These are phyloP conservation scores for Colletotrichum liaoningense DNA, from an alignment of 2,329 filamentous ascomycete species.

Conservation along the genomic window DNA sequence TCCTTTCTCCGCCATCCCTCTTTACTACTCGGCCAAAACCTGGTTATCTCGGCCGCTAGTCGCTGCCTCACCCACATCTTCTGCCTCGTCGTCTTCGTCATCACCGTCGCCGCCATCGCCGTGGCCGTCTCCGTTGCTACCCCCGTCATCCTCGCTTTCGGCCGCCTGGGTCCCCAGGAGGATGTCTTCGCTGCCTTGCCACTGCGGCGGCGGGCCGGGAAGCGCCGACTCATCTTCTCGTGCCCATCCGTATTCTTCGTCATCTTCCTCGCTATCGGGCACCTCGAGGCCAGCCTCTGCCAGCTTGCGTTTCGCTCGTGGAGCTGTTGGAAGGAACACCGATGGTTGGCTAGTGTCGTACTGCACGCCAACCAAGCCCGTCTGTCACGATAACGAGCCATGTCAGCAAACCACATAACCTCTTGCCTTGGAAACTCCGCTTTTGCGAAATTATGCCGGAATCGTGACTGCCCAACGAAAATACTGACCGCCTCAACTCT, in stretches of 20 bases:
- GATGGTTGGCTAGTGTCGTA: conserved; percentile 52
- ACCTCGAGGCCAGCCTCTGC: conserved; percentile 69
- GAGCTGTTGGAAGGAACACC: conserved; percentile 45
- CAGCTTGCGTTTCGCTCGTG: conserved; percentile 72
- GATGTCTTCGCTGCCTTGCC: conserved; percentile 75
- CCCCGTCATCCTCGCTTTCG: conserved; percentile 44
- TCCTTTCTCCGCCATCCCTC: conserved; percentile 6
- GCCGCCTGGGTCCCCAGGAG: conserved; percentile 61
- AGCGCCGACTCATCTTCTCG: conserved; percentile 73
- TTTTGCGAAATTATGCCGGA: conserved; percentile 23
- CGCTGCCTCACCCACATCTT: conserved; percentile 33
- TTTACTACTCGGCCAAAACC: conserved; percentile 26
- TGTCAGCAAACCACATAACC: conserved; percentile 26
- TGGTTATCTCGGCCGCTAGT: conserved; percentile 33
- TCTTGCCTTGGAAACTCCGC: conserved; percentile 26
- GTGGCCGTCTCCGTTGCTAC: conserved; percentile 30
- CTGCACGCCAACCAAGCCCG: conserved; percentile 54
- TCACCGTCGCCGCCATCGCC: conserved; percentile 35
- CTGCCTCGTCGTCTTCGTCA: conserved; percentile 37
- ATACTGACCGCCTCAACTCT: conserved; percentile 57
- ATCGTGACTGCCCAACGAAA: conserved; percentile 4
- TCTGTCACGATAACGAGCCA: conserved; percentile 44
- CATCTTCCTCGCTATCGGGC: conserved; percentile 70
- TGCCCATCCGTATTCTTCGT: conserved; percentile 80
- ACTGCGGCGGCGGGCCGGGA: conserved; percentile 71